Base-by-base conservation (phyloP, 352 stramenopile genomes). In the Pythium rishiriense region DNA sequence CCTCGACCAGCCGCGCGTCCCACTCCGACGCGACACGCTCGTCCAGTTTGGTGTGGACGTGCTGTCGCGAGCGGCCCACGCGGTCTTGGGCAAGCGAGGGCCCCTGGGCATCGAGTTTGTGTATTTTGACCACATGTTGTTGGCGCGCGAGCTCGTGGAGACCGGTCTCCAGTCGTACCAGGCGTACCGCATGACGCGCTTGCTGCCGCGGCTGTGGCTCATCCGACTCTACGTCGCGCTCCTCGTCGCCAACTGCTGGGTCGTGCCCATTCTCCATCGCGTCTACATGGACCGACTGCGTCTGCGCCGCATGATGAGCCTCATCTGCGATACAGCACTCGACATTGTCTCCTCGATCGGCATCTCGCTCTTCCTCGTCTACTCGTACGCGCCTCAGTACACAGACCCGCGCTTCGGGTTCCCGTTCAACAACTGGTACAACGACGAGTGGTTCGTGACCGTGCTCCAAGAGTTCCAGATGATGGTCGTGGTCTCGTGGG, bases 401-500 rank as follows among this genome's bases (percentile, higher is more conserved):
- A 58, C 6, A 6, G 48, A 65, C 31, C 33, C 31, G 1, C n/a
- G 25, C n/a, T 50, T 45, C 37, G 47, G 58, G 1, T 65, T 65
- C 26, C 31, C 35, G 21, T 58, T 42, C 14, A 15, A 26, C 12
- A 35, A 48, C 11, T 58, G 46, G 47, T 58, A 45, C 33, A 31
- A 66, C 35, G 58, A 63, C 29, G 12, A 47, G 9, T 63, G 42
- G 56, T 63, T 55, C 45, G 31, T 31, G 8, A 43, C 17, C 43
- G 29, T 54, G 10, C n/a, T 45, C 2, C 56, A 63, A 53, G 56
- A 63, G 31, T 63, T 63, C 42, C 56, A 63, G 45, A 43, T 61
- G 22, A 54, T 63, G 56, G 4, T 63, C n/a, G 35, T 54, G 2
- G 28, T 47, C 26, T 63, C 56, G 26, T 63, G 56, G 56, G 21